Conservation (phyloP, 495 filamentous ascomycete genomes). For the Lasiosphaeriaceae sp. region DNA sequence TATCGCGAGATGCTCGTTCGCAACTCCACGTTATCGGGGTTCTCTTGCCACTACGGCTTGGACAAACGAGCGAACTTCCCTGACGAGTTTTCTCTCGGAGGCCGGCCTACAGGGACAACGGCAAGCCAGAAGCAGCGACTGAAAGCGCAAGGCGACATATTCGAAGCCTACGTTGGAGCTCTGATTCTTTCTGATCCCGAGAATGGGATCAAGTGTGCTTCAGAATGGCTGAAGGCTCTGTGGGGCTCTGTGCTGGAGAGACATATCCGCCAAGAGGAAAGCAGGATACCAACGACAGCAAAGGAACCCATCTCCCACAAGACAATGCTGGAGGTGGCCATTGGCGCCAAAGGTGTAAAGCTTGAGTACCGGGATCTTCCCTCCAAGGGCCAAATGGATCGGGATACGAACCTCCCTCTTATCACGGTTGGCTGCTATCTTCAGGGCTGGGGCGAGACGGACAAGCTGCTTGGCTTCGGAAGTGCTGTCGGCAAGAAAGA, state of each 20-base stretch:
- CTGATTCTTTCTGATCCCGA: conserved; percentile 60
- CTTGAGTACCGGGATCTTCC: conserved; percentile 62
- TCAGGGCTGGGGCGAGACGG: conserved; percentile 67
- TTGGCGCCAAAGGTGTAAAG: conserved; percentile 58
- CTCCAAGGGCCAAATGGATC: conserved; percentile 49
- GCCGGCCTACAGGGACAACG: conserved; percentile 27
- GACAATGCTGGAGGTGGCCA: conserved; percentile 50
- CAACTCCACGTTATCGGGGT: conserved; percentile 69
- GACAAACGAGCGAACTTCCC: conserved; percentile 55
- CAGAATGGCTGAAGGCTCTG: conserved; percentile 64
- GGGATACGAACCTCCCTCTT: conserved; percentile 54
- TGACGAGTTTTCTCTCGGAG: conserved; percentile 33
- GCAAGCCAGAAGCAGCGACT: conserved; percentile 47
- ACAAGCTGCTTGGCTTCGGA: conserved; percentile 62
- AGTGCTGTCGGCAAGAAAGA: conserved; percentile 66
- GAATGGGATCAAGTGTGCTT: conserved; percentile 54
- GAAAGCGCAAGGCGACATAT: conserved; percentile 78
- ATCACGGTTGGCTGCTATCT: conserved; percentile 67
- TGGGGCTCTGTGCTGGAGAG: conserved; percentile 53
- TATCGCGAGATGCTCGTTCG: conserved; percentile 68
- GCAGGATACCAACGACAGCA: conserved; percentile 11
- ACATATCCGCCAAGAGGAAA: conserved; percentile 38
- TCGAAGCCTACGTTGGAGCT: conserved; percentile 84
- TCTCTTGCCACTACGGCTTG: conserved; percentile 63
- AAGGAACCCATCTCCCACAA: conserved; percentile 34